These are phyloP conservation scores for Fonsecaea multimorphosa DNA, from an alignment of 2,329 filamentous ascomycete genomes.

Conservation along the genomic window DNA sequence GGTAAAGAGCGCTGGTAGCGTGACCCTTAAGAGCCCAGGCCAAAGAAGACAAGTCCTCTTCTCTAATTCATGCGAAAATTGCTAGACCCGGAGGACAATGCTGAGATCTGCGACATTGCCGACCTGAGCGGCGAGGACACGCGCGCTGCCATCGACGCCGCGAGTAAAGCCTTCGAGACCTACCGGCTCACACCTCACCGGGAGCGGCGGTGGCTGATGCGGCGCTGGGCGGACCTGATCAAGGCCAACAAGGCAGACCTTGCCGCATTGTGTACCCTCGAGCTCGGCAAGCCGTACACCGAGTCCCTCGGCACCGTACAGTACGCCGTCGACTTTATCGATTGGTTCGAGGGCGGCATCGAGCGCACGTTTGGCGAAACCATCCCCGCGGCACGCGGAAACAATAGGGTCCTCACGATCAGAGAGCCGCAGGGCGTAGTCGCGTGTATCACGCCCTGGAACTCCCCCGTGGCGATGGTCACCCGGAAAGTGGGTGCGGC, in stretches of 20 bases:
- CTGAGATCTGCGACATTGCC: conserved; percentile 16
- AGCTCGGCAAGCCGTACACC: conserved; percentile 64
- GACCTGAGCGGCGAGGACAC: conserved; percentile 8
- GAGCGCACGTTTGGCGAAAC: conserved; percentile 19
- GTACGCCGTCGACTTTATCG: conserved; percentile 48
- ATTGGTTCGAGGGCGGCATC: conserved; percentile 20
- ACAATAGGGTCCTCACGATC: conserved; percentile 36
- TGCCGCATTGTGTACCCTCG: conserved; percentile 60
- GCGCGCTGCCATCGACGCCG: conserved; percentile 9
- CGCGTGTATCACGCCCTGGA: conserved; percentile 48
- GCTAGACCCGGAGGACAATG: conserved; percentile 12
- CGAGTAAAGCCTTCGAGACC: conserved; percentile 1
- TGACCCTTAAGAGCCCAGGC: too few relatives aligned
- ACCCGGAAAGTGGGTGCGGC: conserved; percentile 40
- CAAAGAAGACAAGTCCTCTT: neutral
- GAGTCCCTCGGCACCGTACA: conserved; percentile 56
- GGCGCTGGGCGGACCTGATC: conserved; percentile 35
- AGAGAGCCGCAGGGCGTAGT: conserved; percentile 47
- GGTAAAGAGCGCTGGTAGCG: conserved; percentile 9
- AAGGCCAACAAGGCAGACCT: conserved; percentile 35
- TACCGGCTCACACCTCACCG: conserved; percentile 8
- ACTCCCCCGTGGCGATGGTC: conserved; percentile 45
- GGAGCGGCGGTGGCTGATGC: conserved; percentile 33
- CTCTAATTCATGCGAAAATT: neutral
- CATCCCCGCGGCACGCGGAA: conserved; percentile 31